Percentiles rank a stretch among this genome's conserved stretches.
These are phyloP conservation scores for Amoeboaphelidium protococcarum DNA, from an alignment of 371 early-diverging fungal genomes.

Conservation along the genomic window DNA sequence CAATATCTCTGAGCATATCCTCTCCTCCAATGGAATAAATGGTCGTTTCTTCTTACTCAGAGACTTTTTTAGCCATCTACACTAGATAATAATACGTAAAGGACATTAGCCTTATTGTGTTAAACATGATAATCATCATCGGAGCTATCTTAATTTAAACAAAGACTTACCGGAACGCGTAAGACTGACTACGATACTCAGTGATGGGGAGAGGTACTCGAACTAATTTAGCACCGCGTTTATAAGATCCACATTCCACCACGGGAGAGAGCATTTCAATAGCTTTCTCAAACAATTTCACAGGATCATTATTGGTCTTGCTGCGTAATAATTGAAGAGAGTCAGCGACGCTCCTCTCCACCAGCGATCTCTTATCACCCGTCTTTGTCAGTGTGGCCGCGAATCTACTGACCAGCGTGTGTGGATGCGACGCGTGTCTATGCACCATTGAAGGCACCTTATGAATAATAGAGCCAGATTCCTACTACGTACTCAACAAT, in stretches of 20 bases:
- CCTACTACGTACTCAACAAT: too few species aligned
- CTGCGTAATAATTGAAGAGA: not conserved
- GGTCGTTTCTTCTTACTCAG: too few species aligned
- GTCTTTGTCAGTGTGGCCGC: not conserved
- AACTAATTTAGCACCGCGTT: not conserved
- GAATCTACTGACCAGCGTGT: too few species aligned
- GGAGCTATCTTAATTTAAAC: too few species aligned
- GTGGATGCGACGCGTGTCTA: too few species aligned
- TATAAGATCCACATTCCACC: not conserved
- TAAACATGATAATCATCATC: too few species aligned
- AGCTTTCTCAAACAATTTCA: not conserved
- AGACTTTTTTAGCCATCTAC: too few species aligned
- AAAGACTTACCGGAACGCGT: not conserved
- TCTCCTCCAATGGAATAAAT: not conserved
- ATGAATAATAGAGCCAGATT: too few species aligned
- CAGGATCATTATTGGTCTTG: not conserved
- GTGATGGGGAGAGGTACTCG: not conserved
- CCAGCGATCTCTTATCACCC: not conserved
- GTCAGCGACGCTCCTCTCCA: not conserved
- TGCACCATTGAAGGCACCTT: too few species aligned
- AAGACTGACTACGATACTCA: not conserved
- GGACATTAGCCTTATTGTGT: too few species aligned
- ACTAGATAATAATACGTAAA: too few species aligned
- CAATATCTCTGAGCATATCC: not conserved
- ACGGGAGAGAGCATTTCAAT: not conserved